These are phyloP conservation scores for Trametes gibbosa DNA, from an alignment of 768 basidiomycete species.

Conservation along the genomic window DNA sequence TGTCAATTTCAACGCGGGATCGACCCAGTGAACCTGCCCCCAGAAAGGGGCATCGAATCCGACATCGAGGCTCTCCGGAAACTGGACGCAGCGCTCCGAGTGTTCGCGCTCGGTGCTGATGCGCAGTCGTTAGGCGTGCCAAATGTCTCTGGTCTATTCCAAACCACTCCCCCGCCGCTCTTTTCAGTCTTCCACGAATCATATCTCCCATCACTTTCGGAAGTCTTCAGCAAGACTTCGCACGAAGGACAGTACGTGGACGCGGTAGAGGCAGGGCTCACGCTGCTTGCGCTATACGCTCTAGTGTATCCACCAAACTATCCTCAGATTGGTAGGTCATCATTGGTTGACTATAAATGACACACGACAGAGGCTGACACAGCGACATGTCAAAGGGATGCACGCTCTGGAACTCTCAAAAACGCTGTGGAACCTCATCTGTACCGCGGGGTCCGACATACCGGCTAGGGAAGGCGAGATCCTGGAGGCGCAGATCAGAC, in stretches of 20 bases:
- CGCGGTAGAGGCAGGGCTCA: constrained; percentile 54
- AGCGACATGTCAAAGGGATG: constrained; percentile 48
- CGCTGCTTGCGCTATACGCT: constrained; percentile 62
- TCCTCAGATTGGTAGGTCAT: constrained; percentile 70
- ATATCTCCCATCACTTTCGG: constrained; percentile 57
- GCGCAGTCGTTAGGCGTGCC: background rate
- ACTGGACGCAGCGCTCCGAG: constrained; percentile 32
- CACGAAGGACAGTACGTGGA: constrained; percentile 58
- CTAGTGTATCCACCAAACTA: constrained; percentile 74
- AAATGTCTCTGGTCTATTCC: constrained; percentile 21
- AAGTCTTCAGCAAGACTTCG: constrained; percentile 63
- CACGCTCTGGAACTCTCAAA: constrained; percentile 76
- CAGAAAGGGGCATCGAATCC: constrained; percentile 26
- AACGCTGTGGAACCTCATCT: constrained; percentile 67
- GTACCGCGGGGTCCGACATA: constrained; percentile 26
- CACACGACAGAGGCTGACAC: background rate
- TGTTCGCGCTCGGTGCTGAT: constrained; percentile 36
- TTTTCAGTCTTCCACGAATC: constrained; percentile 50
- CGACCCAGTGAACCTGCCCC: constrained; percentile 39
- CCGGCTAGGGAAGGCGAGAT: constrained; percentile 10
- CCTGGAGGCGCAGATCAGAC: constrained; percentile 23
- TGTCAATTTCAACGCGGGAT: constrained; percentile 46
- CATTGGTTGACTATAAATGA: background rate
- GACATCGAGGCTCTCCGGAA: constrained; percentile 6
- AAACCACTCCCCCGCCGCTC: constrained; percentile 41